Percentiles rank a stretch among this genome's conserved stretches.
Conservation (phyloP, 108 stramenopile genomes). For the Ochromonas danica region DNA sequence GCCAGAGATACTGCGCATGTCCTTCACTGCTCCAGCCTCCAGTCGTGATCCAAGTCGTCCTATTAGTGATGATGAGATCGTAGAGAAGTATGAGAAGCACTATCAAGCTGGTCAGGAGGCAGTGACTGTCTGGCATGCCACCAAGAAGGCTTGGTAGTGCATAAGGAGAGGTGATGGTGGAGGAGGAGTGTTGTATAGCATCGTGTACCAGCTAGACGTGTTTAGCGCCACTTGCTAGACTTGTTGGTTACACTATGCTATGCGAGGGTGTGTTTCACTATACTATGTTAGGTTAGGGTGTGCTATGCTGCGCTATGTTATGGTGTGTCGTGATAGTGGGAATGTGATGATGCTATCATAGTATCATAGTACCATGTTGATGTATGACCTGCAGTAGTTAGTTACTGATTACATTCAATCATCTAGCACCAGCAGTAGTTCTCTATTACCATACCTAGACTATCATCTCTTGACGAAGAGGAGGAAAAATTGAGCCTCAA, state of each 20-base stretch:
- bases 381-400: not conserved
- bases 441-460: too few relatives aligned
- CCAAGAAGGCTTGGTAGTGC: not conserved
- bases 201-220: constrained; percentile 1
- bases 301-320: not conserved
- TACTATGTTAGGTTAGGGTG: too few relatives aligned
- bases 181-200: constrained; percentile 5
- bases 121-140: not conserved
- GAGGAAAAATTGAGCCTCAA: too few relatives aligned
- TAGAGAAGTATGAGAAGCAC: not conserved
- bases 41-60: not conserved
- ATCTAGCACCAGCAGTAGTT: constrained; percentile 4
- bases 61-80: not conserved
- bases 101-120: not conserved
- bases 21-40: not conserved
- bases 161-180: not conserved
- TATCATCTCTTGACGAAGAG: too few relatives aligned
- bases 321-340: not conserved
- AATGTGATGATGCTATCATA: not conserved
- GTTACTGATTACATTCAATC: not conserved
- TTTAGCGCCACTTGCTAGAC: not conserved
- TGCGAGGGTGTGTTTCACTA: not conserved
- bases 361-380: not conserved
- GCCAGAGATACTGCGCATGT: not conserved
- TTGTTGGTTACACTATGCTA: too few relatives aligned